Evolutionary conservation across 441 rosid genomes (phyloP).

Genomic region (Adansonia madagascariensis): DNA sequence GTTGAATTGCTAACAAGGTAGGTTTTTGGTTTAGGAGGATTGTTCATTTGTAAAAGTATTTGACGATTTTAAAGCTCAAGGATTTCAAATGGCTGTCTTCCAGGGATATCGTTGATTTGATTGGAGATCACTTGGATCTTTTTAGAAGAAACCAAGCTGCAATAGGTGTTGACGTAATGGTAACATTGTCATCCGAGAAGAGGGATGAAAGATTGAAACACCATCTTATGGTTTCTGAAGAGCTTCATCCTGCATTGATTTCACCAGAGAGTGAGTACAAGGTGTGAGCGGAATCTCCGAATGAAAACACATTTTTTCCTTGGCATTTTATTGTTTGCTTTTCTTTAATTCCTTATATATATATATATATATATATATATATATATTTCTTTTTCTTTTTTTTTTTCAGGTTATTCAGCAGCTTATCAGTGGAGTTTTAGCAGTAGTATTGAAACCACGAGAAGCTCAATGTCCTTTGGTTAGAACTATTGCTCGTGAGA

Average conservation of each 20-base stretch:
- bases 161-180: slow-evolving; percentile 91
- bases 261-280: slow-evolving; percentile 99
- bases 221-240: slow-evolving; percentile 84
- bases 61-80: slow-evolving; percentile 22
- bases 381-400: no score
- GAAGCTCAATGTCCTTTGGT: slow-evolving; percentile 94
- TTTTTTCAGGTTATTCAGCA: slow-evolving; percentile 88
- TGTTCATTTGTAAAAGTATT: slow-evolving; percentile 19
- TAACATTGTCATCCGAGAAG: slow-evolving; percentile 82
- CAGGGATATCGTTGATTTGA: slow-evolving; percentile 93
- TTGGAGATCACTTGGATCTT: slow-evolving; percentile 90
- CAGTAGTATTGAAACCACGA: slow-evolving; percentile 77
- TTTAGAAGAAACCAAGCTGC: slow-evolving; percentile 93
- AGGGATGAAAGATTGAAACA: slow-evolving; percentile 94
- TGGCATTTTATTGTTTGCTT: slow-evolving; percentile 21
- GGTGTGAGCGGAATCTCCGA: slow-evolving; percentile 70
- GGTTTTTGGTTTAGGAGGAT: not conserved
- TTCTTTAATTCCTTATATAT: slow-evolving; percentile 33
- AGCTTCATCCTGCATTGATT: slow-evolving; percentile 89
- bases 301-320: slow-evolving; percentile 21
- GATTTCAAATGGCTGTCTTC: slow-evolving; percentile 34
- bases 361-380: no score
- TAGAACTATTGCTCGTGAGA: slow-evolving; percentile 88
- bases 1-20: slow-evolving; percentile 90
- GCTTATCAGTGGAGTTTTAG: slow-evolving; percentile 78